Evolutionary conservation across 2,329 filamentous ascomycete species (phyloP), one percentile per base, ranked within the genome.

Genomic region (Parastagonospora nodorum): DNA sequence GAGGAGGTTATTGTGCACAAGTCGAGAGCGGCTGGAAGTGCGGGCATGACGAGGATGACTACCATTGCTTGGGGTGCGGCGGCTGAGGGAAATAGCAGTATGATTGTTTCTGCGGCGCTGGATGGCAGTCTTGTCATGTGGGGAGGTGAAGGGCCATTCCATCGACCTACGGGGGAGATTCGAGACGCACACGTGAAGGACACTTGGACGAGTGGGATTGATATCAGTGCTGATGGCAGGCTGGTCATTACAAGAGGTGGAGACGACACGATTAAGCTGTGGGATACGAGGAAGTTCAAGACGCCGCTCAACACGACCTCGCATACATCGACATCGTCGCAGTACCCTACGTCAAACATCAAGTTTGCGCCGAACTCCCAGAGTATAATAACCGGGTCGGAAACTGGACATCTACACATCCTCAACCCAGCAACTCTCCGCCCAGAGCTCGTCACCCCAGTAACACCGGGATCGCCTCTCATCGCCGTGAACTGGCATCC

Each of bases 261-360:
- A 43, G 94, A 99, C 74, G 86, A 95, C 68, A 83, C 89, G 2
- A 93, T 99, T 74, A 97, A 97, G 76, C 81, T 97, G 2, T 99
- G 94, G 94, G 94, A 99, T 71, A 95, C 88, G 2, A 86, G 94
- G 51, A 97, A 97, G 68, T 96, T 99, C 80, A 97, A 94, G 71
- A 82, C 88, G 50, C 91, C 94, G 4, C 82, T 99, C 11, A 90
- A 91, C 41, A 89, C 87, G 1, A 85, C 90, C 12, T 78, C 87
- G 5, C 92, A 96, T 73, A 75, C 84, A 1, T 96, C 93, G 1
- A 96, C 90, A 11, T 93, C 91, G 1, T 86, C 87, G 50, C 87
- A 92, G 65, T 96, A 90, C 70, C 84, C 89, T 0, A 92, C 90
- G 52, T 88, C 86, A 45, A 96, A 92, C 68, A 96, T 99, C 68